Base-by-base conservation (phyloP, 2,329 filamentous ascomycete species). In the Exophiala sp. region DNA sequence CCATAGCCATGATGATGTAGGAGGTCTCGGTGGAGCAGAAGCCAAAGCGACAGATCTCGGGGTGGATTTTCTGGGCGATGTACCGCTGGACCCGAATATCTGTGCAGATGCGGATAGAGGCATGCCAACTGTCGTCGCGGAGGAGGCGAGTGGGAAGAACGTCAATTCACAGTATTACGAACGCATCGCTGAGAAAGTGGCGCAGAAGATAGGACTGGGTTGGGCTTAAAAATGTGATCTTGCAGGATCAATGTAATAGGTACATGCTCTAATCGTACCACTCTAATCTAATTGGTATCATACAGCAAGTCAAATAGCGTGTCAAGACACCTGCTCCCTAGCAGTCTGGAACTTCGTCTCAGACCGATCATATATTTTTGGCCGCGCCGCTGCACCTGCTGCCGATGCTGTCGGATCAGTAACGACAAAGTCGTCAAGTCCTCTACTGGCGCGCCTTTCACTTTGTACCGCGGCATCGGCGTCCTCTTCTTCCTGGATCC, bases 21-120 rank as follows among this genome's bases (percentile, higher is more conserved):
- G 46, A 1, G 78, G 79, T 0, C 77, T 78, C 35, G 80, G 83
- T 54, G 82, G 83, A 12, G 88, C 92, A 1, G 72, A 77, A 35
- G 78, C 75, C 24, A 81, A 91, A 63, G 96, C 91, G 65, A 70
- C 76, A 33, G 84, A 89, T 54, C 78, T 91, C 40, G 80, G 81
- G 0, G 83, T 97, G 48, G 80, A 87, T n/a, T 83, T 96, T 60
- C 73, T 99, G 2, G 92, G 89, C 1, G 88, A 96, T 68, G 86
- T 99, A 38, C 92, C 92, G 5, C 77, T 99, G 45, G 89, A 97
- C 69, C 84, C 88, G 3, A 83, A 78, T 47, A 95, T 97, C 18
- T 95, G 91, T 55, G 87, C 89, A 52, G 89, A 96, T 70, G 90
- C 89, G 1, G 90, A 96, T 70, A 77, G 81, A 16, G 94, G 94